A percentile compares a stretch with the other conserved stretches of the same genome.
phyloP scores from a whole-genome alignment of 2,329 filamentous ascomycete genomes.

The Talaromyces sp. region DNA sequence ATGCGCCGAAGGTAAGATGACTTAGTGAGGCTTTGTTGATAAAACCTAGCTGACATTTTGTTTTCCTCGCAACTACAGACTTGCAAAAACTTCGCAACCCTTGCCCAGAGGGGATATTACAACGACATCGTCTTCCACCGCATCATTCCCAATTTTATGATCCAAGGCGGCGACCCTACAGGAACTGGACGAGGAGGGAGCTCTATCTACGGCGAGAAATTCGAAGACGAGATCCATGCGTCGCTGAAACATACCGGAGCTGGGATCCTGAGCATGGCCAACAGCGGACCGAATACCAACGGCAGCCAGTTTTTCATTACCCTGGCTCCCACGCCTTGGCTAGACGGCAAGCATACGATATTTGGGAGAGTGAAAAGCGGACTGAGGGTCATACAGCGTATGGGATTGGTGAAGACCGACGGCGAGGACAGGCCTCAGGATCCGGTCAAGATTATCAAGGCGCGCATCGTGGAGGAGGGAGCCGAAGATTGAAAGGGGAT shows the following conservation, averaged over 20 bases:
- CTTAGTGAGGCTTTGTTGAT: background rate
- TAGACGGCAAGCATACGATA: slow-evolving; percentile 95
- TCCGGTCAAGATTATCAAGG: slow-evolving; percentile 72
- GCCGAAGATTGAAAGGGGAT: slow-evolving; percentile 33
- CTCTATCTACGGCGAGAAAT: slow-evolving; percentile 88
- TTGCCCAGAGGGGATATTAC: slow-evolving; percentile 82
- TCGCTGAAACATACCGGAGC: slow-evolving; percentile 85
- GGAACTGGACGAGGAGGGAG: slow-evolving; percentile 84
- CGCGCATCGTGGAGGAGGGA: slow-evolving; percentile 61
- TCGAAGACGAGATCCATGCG: slow-evolving; percentile 81
- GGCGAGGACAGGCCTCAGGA: slow-evolving; percentile 73
- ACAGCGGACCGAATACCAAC: slow-evolving; percentile 87
- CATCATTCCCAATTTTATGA: slow-evolving; percentile 93
- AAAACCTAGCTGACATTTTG: slow-evolving; percentile 13
- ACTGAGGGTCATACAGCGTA: slow-evolving; percentile 74
- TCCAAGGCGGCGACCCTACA: slow-evolving; percentile 90
- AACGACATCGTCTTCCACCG: slow-evolving; percentile 82
- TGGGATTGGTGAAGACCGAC: slow-evolving; percentile 82
- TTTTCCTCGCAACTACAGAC: slow-evolving; percentile 43
- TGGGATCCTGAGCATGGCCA: slow-evolving; percentile 94
- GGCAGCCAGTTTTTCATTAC: slow-evolving; percentile 96
- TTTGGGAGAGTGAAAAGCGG: slow-evolving; percentile 86
- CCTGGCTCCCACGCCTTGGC: slow-evolving; percentile 86
- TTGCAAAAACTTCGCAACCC: slow-evolving; percentile 79
- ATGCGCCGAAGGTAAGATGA: slow-evolving; percentile 63